Base-by-base conservation (phyloP, 148 eudicot species). In the Nyssa sinensis region DNA sequence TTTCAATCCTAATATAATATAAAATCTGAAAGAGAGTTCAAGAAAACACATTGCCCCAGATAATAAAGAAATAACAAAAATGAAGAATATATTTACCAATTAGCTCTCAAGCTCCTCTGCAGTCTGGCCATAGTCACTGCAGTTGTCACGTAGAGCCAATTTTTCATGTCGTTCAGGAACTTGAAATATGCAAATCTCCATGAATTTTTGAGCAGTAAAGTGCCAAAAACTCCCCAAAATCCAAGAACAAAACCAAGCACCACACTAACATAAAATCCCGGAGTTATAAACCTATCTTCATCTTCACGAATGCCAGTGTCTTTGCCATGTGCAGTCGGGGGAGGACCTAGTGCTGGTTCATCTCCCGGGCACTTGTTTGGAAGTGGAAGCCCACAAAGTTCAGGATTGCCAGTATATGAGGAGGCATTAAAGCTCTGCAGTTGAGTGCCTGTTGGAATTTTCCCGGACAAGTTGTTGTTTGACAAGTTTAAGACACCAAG, bases 391-490 rank as follows among this genome's bases (percentile, higher is more conserved):
- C 76, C 76, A 5, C 59, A 55, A 31, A 80, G 79, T 33, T 23
- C 34, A 34, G 64, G 69, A 67, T 86, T 86, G 16, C 84, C 86
- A 0, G 21, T 39, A 49, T 67, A 86, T 5, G 44, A 55, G 11
- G 82, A 78, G 6, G 80, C 51, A 29, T 77, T 53, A 60, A 76
- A 79, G 25, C 77, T 67, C 58, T 81, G 88, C n/a, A 85, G 25
- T 29, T 80, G 86, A 62, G 80, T 75, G 33, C 85, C 75, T 3
- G 59, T 19, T 31, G 85, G 88, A 51, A 82, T 85, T 77, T 67
- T 72, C n/a, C 86, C 86, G 0, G 80, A 68, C 49, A 86, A 76
- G 9, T 75, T 62, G 61, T 86, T 86, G n/a, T 53, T 7, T 25
- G 88, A 83, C 72, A 83, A 70, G 68, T 86, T 73, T 58, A 86